A percentile compares a stretch with the other conserved stretches of the same genome.
Evolutionary conservation across 2,329 filamentous ascomycete genomes (phyloP).

Genomic region (Dichotomopilus funicola): DNA sequence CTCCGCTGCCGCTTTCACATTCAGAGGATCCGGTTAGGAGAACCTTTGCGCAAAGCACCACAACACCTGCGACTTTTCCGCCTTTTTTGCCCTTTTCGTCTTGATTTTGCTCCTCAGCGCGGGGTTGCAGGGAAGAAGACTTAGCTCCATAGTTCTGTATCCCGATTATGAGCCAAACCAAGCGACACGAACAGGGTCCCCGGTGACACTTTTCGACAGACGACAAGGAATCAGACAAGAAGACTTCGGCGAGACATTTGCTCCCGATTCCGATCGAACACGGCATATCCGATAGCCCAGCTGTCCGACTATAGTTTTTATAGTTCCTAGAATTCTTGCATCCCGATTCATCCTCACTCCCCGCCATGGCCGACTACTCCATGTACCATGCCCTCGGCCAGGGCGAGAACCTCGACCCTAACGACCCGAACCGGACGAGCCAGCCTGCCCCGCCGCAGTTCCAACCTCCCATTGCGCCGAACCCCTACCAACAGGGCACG

Average conservation of each 20-base stretch:
- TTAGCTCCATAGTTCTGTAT: too few species aligned
- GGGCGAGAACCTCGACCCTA: conserved; percentile 44
- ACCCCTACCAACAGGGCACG: conserved; percentile 45
- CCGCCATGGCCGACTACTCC: conserved; percentile 38
- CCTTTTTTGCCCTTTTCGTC: too few species aligned
- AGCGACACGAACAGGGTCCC: conserved; percentile 11
- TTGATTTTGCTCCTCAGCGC: too few species aligned
- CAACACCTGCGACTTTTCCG: neutral
- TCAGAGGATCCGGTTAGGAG: neutral
- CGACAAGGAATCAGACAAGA: neutral
- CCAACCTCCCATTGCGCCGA: conserved; percentile 46
- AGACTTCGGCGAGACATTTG: neutral
- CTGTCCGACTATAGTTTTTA: too few species aligned
- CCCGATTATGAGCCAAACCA: conserved; percentile 18
- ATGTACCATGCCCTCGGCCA: conserved; percentile 48
- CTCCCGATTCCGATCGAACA: too few species aligned
- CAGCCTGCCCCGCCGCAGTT: conserved; percentile 40
- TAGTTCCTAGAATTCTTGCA: neutral
- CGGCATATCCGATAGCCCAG: too few species aligned
- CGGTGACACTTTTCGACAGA: conserved; percentile 16
- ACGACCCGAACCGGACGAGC: conserved; percentile 41
- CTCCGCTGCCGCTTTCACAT: too few species aligned
- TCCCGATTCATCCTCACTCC: neutral
- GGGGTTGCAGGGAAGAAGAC: too few species aligned
- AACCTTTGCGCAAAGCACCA: conserved; percentile 6